phyloP scores from a whole-genome alignment of 768 basidiomycete genomes.

The Pleurotus sapidus region DNA sequence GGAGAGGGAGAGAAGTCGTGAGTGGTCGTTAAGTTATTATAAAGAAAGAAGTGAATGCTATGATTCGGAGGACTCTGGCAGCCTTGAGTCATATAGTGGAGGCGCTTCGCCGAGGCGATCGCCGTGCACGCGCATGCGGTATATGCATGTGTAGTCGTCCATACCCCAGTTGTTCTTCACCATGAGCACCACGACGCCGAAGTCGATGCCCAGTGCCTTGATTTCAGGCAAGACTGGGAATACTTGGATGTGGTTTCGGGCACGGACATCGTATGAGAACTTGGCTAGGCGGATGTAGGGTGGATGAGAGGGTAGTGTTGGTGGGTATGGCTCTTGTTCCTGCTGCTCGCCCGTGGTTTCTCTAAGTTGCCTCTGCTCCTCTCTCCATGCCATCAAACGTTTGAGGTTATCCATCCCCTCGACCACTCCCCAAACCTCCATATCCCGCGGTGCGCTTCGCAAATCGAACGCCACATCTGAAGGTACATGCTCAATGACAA shows the following conservation, averaged over 20 bases:
- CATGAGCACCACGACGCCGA: slow-evolving; percentile 79
- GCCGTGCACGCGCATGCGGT: slow-evolving; percentile 81
- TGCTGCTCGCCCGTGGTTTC: slow-evolving; percentile 30
- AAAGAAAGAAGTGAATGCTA: slow-evolving; percentile 4
- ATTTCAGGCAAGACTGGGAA: slow-evolving; percentile 74
- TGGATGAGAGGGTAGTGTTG: slow-evolving; percentile 41
- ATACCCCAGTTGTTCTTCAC: slow-evolving; percentile 88
- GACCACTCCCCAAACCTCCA: slow-evolving; percentile 91
- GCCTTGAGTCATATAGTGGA: slow-evolving; percentile 22
- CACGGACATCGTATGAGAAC: slow-evolving; percentile 63
- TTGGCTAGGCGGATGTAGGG: slow-evolving; percentile 64
- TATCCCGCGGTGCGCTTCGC: slow-evolving; percentile 74
- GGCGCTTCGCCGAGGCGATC: slow-evolving; percentile 42
- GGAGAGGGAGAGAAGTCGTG: slow-evolving; percentile 3
- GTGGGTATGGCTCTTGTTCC: slow-evolving; percentile 38
- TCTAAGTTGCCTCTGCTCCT: slow-evolving; percentile 33
- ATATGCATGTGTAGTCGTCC: slow-evolving; percentile 83
- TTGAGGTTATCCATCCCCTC: slow-evolving; percentile 72
- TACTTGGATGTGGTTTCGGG: slow-evolving; percentile 66
- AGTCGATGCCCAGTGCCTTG: slow-evolving; percentile 69
- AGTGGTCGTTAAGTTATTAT: slow-evolving; percentile 2
- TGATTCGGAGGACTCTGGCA: too few relatives aligned
- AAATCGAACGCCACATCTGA: slow-evolving; percentile 80
- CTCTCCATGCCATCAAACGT: slow-evolving; percentile 56
- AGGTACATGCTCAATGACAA: slow-evolving; percentile 90